phyloP scores from a whole-genome alignment of 306 rosid genomes.

The Cucumis sativus region Cucumber_9930_V3 NC_026659.2:25759001-25759500 shows the following conservation, averaged over 20 bases:
- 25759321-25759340: constrained; percentile 99
- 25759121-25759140: constrained; percentile 77
- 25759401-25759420: constrained; percentile 95
- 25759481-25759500: not conserved
- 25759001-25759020: constrained; percentile 92
- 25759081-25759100: constrained; percentile 94
- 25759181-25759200: constrained; percentile 90
- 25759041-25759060: constrained; percentile 97
- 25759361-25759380: constrained; percentile 85
- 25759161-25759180: constrained; percentile 98
- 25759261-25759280: constrained; percentile 88
- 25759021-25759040: constrained; percentile 95
- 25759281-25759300: constrained; percentile 95
- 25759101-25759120: constrained; percentile 99
- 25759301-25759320: constrained; percentile 91
- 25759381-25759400: constrained; percentile 92
- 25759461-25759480: constrained; percentile 17
- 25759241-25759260: constrained; percentile 91
- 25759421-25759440: constrained; percentile 99
- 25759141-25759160: constrained; percentile 94
- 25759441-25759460: constrained; percentile 88
- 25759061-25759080: constrained; percentile 92
- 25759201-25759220: constrained; percentile 93
- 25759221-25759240: constrained; percentile 95
- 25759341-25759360: constrained; percentile 96